Percentiles rank a stretch among this genome's conserved stretches.
Evolutionary conservation across 2,329 filamentous ascomycete species (phyloP).

Genomic region (Aspergillus versicolor): DNA sequence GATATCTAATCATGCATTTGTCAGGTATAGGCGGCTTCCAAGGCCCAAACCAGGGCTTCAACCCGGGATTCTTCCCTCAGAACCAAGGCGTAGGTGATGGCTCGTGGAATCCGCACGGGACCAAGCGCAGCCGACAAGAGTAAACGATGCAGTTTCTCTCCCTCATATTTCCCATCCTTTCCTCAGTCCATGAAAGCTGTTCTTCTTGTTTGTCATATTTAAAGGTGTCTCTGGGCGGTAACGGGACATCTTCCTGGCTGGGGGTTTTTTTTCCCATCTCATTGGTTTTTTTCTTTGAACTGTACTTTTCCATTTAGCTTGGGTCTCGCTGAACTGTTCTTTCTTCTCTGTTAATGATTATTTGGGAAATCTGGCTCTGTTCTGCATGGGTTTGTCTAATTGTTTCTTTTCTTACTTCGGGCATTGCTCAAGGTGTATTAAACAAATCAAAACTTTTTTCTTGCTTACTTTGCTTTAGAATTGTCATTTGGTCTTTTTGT

Average conservation of each 20-base stretch:
- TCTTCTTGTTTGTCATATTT: constrained; percentile 8
- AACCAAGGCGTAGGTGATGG: constrained; percentile 54
- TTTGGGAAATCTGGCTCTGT: constrained; percentile 19
- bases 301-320: constrained; percentile 6
- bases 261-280: constrained; percentile 17
- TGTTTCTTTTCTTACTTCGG: constrained; percentile 13
- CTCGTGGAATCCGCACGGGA: constrained; percentile 77
- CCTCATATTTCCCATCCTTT: neutral
- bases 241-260: constrained; percentile 8
- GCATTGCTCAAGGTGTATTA: constrained; percentile 28
- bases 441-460: constrained; percentile 23
- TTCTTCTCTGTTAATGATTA: constrained; percentile 14
- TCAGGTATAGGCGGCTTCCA: constrained; percentile 59
- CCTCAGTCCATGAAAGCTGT: neutral
- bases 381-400: constrained; percentile 4
- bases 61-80: constrained; percentile 68
- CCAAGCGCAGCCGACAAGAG: constrained; percentile 75
- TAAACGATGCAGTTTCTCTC: constrained; percentile 28
- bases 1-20: constrained; percentile 20
- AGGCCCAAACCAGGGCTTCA: constrained; percentile 69
- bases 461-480: neutral
- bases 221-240: constrained; percentile 8
- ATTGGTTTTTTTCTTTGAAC: constrained; percentile 3
- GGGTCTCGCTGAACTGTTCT: constrained; percentile 5
- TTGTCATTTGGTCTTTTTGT: neutral